Percentiles rank a stretch among this genome's conserved stretches.
Conservation (phyloP, 2,329 filamentous ascomycete species). For the Xylariomycetidae sp. region DNA sequence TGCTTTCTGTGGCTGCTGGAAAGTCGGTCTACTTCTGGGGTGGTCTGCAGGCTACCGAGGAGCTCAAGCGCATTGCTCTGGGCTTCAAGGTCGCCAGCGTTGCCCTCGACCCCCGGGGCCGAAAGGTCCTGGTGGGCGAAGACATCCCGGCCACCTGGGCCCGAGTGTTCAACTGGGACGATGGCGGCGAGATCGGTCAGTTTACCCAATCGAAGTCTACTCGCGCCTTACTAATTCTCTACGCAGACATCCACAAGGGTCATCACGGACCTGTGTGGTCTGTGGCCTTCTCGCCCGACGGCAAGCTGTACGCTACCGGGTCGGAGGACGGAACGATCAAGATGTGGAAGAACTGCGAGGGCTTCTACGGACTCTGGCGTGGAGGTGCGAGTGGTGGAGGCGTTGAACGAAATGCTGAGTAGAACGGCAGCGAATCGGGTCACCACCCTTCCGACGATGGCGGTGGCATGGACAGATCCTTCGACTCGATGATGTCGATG, state of each 20-base stretch:
- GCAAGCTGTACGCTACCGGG: conserved; percentile 91
- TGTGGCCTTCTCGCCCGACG: conserved; percentile 87
- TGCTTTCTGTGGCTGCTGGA: conserved; percentile 87
- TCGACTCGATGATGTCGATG: conserved; percentile 6
- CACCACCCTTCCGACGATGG: no score
- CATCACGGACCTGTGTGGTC: conserved; percentile 98
- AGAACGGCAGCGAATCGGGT: no score
- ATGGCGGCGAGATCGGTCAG: conserved; percentile 69
- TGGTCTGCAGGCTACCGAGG: conserved; percentile 60
- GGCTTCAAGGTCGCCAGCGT: conserved; percentile 87
- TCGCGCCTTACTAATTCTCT: conserved; percentile 16
- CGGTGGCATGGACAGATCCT: conserved; percentile 5
- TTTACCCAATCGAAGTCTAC: neutral
- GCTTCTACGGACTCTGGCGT: conserved; percentile 59
- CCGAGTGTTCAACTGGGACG: conserved; percentile 86
- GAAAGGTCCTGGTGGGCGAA: conserved; percentile 84
- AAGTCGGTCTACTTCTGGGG: conserved; percentile 93
- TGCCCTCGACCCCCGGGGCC: conserved; percentile 72
- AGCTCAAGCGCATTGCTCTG: conserved; percentile 74
- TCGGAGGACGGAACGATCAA: conserved; percentile 98
- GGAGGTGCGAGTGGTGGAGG: conserved; percentile 33
- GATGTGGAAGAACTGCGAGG: conserved; percentile 69
- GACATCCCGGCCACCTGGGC: conserved; percentile 89
- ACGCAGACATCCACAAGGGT: conserved; percentile 80
- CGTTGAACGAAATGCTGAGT: conserved; percentile 30